Percentiles rank a stretch among this genome's conserved stretches.
phyloP scores from a whole-genome alignment of 495 filamentous ascomycete species.

The Penicillium ucsense region DNA sequence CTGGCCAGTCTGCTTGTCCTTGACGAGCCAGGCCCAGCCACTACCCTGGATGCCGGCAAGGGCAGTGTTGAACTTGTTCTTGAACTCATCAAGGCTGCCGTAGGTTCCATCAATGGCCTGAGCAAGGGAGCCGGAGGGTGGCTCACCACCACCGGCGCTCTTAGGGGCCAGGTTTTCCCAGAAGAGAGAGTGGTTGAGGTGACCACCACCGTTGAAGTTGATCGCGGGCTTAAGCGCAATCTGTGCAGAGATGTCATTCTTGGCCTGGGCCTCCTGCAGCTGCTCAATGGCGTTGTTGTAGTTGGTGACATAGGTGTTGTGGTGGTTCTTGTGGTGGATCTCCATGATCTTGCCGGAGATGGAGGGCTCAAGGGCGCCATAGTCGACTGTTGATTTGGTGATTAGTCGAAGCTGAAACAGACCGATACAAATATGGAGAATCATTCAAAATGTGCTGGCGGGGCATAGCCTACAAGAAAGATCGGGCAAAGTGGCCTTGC shows the following conservation, averaged over 20 bases:
- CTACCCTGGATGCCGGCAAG: conserved; percentile 86
- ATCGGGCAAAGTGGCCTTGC: conserved; percentile 90
- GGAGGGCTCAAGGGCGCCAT: conserved; percentile 83
- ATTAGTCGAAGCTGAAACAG: background rate
- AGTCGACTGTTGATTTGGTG: conserved; percentile 52
- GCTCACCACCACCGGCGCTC: conserved; percentile 62
- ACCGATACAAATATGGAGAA: background rate
- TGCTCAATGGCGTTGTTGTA: conserved; percentile 54
- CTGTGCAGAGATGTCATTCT: conserved; percentile 49
- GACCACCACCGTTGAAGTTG: conserved; percentile 95
- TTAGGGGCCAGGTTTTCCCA: conserved; percentile 88
- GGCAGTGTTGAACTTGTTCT: conserved; percentile 67
- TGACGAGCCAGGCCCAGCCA: conserved; percentile 92
- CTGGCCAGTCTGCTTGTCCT: conserved; percentile 66
- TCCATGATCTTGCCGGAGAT: conserved; percentile 99
- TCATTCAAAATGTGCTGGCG: background rate
- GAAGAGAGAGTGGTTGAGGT: conserved; percentile 88
- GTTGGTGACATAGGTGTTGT: conserved; percentile 61
- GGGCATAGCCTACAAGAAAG: conserved; percentile 64
- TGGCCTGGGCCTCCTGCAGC: conserved; percentile 44
- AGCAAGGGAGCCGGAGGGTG: conserved; percentile 51
- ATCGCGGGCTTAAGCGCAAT: conserved; percentile 77
- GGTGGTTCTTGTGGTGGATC: conserved; percentile 63
- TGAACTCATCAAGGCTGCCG: conserved; percentile 61
- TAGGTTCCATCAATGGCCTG: conserved; percentile 70